Evolutionary conservation across 2,329 filamentous ascomycete species (phyloP).

Genomic region (Aspergillus phoenicis): DNA sequence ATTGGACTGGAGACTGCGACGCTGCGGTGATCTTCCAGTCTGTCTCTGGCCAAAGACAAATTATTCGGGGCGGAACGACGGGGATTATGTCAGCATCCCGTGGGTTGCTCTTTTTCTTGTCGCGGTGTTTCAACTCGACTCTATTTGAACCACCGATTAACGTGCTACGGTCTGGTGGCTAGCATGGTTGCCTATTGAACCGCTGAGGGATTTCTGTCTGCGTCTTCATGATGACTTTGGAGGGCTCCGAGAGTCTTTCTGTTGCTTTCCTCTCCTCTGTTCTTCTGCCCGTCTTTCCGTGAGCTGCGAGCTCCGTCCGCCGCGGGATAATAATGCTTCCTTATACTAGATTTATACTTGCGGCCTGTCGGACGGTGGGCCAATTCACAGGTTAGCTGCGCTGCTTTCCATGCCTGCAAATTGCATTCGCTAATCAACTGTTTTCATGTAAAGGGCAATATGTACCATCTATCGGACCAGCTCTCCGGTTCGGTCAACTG

Average conservation of each 20-base stretch:
- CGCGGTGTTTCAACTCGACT: background rate
- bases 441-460: background rate
- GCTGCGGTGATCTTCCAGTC: slow-evolving; percentile 7
- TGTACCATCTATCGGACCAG: background rate
- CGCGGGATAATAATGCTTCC: slow-evolving; percentile 40
- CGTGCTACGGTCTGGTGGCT: background rate
- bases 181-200: slow-evolving; percentile 1
- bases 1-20: background rate
- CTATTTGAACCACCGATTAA: background rate
- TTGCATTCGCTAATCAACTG: background rate
- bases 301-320: slow-evolving; percentile 18
- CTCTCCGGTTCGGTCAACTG: background rate
- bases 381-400: slow-evolving; percentile 3
- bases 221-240: slow-evolving; percentile 26
- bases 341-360: slow-evolving; percentile 22
- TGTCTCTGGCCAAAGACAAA: slow-evolving; percentile 33
- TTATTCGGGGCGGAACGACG: slow-evolving; percentile 25
- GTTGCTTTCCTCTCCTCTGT: slow-evolving; percentile 6
- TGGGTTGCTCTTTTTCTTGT: slow-evolving; percentile 2
- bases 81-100: slow-evolving; percentile 30
- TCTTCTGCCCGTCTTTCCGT: slow-evolving; percentile 14
- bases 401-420: too few relatives aligned
- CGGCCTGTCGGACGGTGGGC: slow-evolving; percentile 21
- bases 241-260: slow-evolving; percentile 10
- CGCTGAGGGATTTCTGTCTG: background rate